phyloP scores from a whole-genome alignment of 1,284 basidiomycete species.

The Apiotrichum brassicae region DNA sequence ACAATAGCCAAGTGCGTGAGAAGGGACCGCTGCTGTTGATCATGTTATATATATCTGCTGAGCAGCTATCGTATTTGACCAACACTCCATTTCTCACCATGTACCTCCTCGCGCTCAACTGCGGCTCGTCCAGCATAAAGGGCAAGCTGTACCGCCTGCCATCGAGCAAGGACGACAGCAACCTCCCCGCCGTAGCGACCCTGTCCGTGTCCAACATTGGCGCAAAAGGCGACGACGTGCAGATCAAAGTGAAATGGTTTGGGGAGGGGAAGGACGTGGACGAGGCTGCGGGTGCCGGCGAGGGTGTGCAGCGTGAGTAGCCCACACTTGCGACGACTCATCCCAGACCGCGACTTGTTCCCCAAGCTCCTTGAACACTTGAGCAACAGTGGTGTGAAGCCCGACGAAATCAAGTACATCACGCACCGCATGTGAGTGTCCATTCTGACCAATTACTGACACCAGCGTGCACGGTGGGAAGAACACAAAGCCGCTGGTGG shows the following conservation, averaged over 20 bases:
- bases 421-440: constrained; percentile 44
- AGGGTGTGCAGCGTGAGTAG: constrained; percentile 39
- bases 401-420: constrained; percentile 43
- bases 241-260: constrained; percentile 32
- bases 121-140: constrained; percentile 49
- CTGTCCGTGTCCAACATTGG: constrained; percentile 42
- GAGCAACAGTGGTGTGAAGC: constrained; percentile 23
- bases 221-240: constrained; percentile 41
- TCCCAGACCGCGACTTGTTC: constrained; percentile 36
- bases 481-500: constrained; percentile 60
- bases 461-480: constrained; percentile 76
- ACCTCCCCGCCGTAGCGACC: constrained; percentile 24
- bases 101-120: constrained; percentile 47
- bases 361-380: constrained; percentile 39
- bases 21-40: too few relatives aligned
- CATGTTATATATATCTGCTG: too few relatives aligned
- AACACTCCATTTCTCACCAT: constrained; percentile 2
- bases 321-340: neutral
- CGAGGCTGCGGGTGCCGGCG: constrained; percentile 35
- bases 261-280: constrained; percentile 28
- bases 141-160: constrained; percentile 42
- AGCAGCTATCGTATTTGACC: too few relatives aligned
- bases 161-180: neutral
- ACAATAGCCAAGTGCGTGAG: too few relatives aligned
- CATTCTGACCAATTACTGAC: neutral